These are phyloP conservation scores for Penicillium canescens DNA, from an alignment of 495 filamentous ascomycete genomes.

Conservation along the genomic window DNA sequence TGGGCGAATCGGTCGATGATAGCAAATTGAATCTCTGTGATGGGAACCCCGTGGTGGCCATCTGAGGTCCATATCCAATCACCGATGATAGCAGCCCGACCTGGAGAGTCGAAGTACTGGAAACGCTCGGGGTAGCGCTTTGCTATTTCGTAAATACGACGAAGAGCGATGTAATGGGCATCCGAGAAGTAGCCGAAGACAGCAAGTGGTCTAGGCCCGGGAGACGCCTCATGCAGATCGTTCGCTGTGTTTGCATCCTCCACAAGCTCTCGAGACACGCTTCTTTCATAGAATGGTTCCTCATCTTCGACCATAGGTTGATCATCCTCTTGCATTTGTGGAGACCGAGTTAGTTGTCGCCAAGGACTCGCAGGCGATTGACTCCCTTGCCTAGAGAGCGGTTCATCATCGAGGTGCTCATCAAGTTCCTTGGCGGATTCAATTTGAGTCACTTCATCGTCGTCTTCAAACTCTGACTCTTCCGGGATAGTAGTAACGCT, in stretches of 20 bases:
- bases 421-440: constrained; percentile 14
- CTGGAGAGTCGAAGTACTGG: constrained; percentile 36
- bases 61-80: constrained; percentile 51
- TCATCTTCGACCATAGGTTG: constrained; percentile 2
- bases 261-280: not conserved
- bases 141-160: constrained; percentile 42
- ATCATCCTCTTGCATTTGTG: not conserved
- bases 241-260: constrained; percentile 10
- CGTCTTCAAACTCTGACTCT: constrained; percentile 22
- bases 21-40: constrained; percentile 47
- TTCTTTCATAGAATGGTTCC: constrained; percentile 6
- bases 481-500: constrained; percentile 18
- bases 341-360: constrained; percentile 9
- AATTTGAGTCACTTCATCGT: constrained; percentile 13
- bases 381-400: constrained; percentile 9
- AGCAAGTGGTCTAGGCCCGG: constrained; percentile 26
- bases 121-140: constrained; percentile 41
- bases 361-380: constrained; percentile 11
- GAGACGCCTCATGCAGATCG: constrained; percentile 11
- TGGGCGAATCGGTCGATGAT: constrained; percentile 47
- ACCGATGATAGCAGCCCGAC: constrained; percentile 43
- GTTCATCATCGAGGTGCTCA: constrained; percentile 13
- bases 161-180: constrained; percentile 42
- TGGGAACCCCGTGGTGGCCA: constrained; percentile 42
- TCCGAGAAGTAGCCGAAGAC: constrained; percentile 48